Evolutionary conservation across 176 grass and related monocot genomes (phyloP).

Genomic region (Eragrostis curvula): DNA sequence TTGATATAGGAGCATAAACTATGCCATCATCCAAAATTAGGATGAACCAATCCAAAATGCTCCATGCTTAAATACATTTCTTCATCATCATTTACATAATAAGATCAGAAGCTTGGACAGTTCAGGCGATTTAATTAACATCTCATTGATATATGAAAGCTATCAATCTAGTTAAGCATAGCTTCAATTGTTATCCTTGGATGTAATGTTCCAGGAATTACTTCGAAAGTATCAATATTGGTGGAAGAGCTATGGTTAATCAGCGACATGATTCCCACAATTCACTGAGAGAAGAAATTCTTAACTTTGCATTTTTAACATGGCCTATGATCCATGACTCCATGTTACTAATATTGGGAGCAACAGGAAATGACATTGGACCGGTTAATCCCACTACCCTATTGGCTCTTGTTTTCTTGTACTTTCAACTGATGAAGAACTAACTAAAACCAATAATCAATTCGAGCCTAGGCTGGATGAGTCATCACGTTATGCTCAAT

Average conservation of each 20-base stretch:
- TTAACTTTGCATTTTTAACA: not conserved
- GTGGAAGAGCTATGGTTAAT: not conserved
- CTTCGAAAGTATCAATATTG: not conserved
- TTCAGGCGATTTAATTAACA: slow-evolving; percentile 16
- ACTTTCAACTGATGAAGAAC: not conserved
- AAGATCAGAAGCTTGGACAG: not conserved
- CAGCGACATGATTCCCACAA: not conserved
- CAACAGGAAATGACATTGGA: no score
- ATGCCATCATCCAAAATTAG: slow-evolving; percentile 63
- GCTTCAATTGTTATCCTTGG: not conserved
- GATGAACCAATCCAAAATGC: slow-evolving; percentile 54
- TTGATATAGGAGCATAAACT: slow-evolving; percentile 55
- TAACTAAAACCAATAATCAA: not conserved
- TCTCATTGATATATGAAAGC: not conserved
- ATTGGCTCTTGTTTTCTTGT: not conserved
- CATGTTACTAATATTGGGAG: no score
- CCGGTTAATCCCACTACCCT: no score
- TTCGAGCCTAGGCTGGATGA: not conserved
- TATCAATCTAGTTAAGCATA: slow-evolving; percentile 16
- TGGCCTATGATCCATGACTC: not conserved
- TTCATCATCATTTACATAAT: not conserved
- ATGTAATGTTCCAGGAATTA: not conserved
- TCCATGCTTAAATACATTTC: no score
- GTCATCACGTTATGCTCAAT: not conserved
- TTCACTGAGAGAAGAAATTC: not conserved